These are phyloP conservation scores for Coix lacrymajobi DNA, from an alignment of 176 grass and related monocot genomes.

Conservation along the genomic window DNA sequence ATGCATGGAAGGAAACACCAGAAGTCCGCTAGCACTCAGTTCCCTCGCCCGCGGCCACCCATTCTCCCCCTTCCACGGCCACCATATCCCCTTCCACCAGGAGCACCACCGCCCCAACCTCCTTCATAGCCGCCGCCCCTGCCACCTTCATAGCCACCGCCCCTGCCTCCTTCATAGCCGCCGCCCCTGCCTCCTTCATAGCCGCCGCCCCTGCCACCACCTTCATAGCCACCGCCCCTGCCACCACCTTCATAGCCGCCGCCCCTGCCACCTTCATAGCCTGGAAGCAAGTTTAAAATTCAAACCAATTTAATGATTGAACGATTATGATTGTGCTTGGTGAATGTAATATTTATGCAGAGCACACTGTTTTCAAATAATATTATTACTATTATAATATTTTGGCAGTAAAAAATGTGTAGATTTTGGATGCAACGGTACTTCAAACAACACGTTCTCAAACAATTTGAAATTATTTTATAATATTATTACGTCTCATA, in stretches of 20 bases:
- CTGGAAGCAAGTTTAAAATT: background rate
- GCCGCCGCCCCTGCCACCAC: background rate
- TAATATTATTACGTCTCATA: background rate
- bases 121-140: slow-evolving; percentile 7
- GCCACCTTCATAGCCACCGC: background rate
- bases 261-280: background rate
- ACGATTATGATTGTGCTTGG: background rate
- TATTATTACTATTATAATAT: background rate
- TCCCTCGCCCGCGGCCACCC: slow-evolving; percentile 37
- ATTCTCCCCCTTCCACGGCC: slow-evolving; percentile 54
- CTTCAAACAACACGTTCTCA: background rate
- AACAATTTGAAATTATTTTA: background rate
- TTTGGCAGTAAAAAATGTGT: background rate
- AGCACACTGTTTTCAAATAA: background rate
- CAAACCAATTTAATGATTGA: background rate
- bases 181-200: background rate
- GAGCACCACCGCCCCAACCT: slow-evolving; percentile 34
- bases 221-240: background rate
- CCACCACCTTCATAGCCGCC: background rate
- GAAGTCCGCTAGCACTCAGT: slow-evolving; percentile 27
- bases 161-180: background rate
- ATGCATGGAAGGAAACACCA: slow-evolving; percentile 41
- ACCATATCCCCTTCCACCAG: slow-evolving; percentile 43
- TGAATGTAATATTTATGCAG: background rate
- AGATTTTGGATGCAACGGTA: background rate